phyloP scores from a whole-genome alignment of 352 stramenopile species.

The Paralagenidium karlingii region DNA sequence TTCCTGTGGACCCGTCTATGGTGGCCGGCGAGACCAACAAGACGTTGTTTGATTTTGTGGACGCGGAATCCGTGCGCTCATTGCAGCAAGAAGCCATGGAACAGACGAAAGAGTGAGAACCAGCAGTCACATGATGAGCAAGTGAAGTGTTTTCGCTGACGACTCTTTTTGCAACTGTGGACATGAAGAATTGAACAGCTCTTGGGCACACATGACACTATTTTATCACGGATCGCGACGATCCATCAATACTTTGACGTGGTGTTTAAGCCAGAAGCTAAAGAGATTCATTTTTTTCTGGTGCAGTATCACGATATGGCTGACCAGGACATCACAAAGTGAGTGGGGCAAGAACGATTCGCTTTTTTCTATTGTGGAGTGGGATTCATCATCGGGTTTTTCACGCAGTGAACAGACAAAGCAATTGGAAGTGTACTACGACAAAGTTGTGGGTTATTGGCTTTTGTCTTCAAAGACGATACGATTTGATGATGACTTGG shows the following conservation, averaged over 20 bases:
- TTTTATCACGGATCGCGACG: conserved; percentile 33
- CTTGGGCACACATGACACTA: conserved; percentile 37
- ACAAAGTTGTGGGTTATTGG: background rate
- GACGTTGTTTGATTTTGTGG: conserved; percentile 77
- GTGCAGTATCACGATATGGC: no score
- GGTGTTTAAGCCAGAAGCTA: no score
- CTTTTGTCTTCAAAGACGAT: no score
- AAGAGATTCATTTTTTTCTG: no score
- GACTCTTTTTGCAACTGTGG: background rate
- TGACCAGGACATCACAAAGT: no score
- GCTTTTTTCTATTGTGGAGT: no score
- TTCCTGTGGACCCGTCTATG: conserved; percentile 50
- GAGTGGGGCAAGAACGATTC: no score
- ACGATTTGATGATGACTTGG: no score
- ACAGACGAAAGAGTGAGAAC: conserved; percentile 45
- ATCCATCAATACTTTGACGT: conserved; percentile 62
- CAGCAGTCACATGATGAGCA: background rate
- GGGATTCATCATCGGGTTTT: no score
- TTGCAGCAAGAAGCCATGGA: conserved; percentile 64
- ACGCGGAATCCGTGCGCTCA: conserved; percentile 66
- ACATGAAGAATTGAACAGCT: conserved; percentile 58
- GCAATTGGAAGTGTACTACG: conserved; percentile 7
- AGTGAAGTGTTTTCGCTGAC: background rate
- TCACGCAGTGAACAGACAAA: no score
- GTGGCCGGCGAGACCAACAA: conserved; percentile 37